These are phyloP conservation scores for Blastomyces emzantsi DNA, from an alignment of 2,329 filamentous ascomycete genomes.

Conservation along the genomic window DNA sequence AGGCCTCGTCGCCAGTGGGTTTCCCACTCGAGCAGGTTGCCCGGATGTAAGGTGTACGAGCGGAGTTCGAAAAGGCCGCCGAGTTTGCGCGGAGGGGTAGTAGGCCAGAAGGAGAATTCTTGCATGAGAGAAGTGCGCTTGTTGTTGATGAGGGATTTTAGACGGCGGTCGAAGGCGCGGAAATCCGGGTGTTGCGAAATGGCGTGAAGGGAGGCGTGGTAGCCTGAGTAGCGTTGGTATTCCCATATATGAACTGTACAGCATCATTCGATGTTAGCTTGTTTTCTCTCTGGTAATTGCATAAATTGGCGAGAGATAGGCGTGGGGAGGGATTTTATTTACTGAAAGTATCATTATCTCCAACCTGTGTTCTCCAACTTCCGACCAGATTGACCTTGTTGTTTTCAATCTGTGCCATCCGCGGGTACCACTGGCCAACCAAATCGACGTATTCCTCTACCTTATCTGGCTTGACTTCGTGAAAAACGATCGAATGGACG, in stretches of 20 bases:
- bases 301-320: neutral
- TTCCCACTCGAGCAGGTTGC: conserved; percentile 96
- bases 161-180: conserved; percentile 69
- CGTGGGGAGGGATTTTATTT: conserved; percentile 18
- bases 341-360: conserved; percentile 96
- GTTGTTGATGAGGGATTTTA: conserved; percentile 72
- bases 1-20: conserved; percentile 93
- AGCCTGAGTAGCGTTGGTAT: conserved; percentile 93
- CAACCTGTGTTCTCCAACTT: conserved; percentile 96
- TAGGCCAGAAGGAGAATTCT: conserved; percentile 99
- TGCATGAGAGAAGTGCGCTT: conserved; percentile 95
- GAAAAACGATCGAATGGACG: conserved; percentile 94
- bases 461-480: conserved; percentile 90
- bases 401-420: conserved; percentile 71
- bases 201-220: conserved; percentile 80
- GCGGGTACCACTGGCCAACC: conserved; percentile 85
- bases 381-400: conserved; percentile 95
- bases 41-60: conserved; percentile 92
- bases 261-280: conserved; percentile 23
- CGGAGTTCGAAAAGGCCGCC: conserved; percentile 93
- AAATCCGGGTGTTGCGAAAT: conserved; percentile 80
- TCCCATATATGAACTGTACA: conserved; percentile 93
- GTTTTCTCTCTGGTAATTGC: conserved; percentile 8
- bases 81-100: conserved; percentile 76
- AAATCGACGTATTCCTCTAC: conserved; percentile 90